Conservation (phyloP, 1,284 basidiomycete species). For the Serendipita sp. region DNA sequence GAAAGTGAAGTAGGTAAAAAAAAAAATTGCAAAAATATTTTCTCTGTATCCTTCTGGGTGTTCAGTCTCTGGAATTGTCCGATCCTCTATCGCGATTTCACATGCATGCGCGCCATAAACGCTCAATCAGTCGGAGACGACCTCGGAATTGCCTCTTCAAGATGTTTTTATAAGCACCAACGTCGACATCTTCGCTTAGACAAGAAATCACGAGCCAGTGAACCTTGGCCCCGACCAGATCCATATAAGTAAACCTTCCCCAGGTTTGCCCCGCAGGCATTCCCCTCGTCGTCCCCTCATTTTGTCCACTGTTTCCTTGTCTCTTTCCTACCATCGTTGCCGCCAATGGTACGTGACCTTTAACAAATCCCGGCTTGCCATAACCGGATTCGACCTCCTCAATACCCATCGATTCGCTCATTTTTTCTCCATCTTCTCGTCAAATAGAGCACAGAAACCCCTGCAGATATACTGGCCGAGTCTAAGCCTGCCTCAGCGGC, state of each 20-base stretch:
- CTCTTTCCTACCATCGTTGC: no score
- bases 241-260: background rate
- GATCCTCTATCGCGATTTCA: background rate
- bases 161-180: background rate
- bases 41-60: background rate
- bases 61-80: no score
- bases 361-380: background rate
- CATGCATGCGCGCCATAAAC: background rate
- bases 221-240: background rate
- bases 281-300: background rate
- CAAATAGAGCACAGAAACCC: background rate
- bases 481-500: background rate
- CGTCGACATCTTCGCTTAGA: background rate
- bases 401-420: background rate
- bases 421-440: background rate
- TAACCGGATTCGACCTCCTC: background rate
- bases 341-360: background rate
- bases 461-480: background rate
- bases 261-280: background rate
- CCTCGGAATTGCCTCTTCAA: background rate
- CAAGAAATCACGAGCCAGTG: background rate
- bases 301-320: background rate
- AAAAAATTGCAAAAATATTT: background rate
- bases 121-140: background rate
- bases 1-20: constrained; percentile 16